A percentile compares a stretch with the other conserved stretches of the same genome.
Evolutionary conservation across 2,329 filamentous ascomycete genomes (phyloP).

Genomic region (Myriosclerotinia scirpicola): DNA sequence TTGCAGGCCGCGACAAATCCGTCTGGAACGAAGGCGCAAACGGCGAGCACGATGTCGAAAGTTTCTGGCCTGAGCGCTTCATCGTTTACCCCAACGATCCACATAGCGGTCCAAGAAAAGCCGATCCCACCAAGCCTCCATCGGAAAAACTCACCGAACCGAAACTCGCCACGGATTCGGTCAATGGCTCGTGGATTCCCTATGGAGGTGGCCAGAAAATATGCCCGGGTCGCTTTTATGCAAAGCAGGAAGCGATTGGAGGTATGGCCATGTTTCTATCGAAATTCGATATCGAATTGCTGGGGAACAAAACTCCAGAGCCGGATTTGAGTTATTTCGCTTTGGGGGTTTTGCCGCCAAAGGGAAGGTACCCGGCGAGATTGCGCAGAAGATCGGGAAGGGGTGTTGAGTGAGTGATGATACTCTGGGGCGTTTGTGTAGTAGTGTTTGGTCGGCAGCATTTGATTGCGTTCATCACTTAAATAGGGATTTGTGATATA

Average conservation of each 20-base stretch:
- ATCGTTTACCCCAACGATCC: slow-evolving; percentile 39
- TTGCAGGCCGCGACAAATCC: slow-evolving; percentile 26
- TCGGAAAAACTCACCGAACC: slow-evolving; percentile 26
- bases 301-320: slow-evolving; percentile 14
- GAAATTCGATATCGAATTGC: slow-evolving; percentile 40
- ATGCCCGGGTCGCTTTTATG: slow-evolving; percentile 43
- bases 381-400: slow-evolving; percentile 25
- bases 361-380: slow-evolving; percentile 26
- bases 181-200: slow-evolving; percentile 41
- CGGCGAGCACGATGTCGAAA: slow-evolving; percentile 36
- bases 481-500: neutral
- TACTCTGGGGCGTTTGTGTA: neutral
- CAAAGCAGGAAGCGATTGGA: slow-evolving; percentile 42
- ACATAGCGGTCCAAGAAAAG: slow-evolving; percentile 34
- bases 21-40: slow-evolving; percentile 40
- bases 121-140: neutral
- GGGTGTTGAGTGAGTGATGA: neutral
- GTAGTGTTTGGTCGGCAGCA: neutral
- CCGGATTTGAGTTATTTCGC: slow-evolving; percentile 31
- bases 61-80: slow-evolving; percentile 44
- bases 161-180: slow-evolving; percentile 35
- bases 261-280: slow-evolving; percentile 39
- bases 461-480: neutral
- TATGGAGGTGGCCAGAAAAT: slow-evolving; percentile 42
- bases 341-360: slow-evolving; percentile 31